Conservation (phyloP, 2,329 filamentous ascomycete species). For the Alternaria triticina region DNA sequence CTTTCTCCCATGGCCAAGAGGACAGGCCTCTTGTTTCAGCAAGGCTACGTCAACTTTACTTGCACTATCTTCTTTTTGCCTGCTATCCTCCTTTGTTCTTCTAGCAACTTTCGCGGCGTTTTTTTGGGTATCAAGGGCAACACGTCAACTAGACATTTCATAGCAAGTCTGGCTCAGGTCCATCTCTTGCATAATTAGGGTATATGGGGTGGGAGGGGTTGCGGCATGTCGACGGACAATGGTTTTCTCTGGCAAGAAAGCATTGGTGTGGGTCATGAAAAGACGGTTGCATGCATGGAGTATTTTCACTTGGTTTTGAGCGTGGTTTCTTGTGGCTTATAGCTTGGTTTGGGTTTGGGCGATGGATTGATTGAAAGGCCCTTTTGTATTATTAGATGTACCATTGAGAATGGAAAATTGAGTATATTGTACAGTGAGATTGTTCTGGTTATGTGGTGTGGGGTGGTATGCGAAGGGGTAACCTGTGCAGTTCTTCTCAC, state of each 20-base stretch:
- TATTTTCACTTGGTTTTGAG: background rate
- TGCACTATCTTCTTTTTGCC: background rate
- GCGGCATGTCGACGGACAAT: background rate
- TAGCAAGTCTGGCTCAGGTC: background rate
- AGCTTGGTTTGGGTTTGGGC: background rate
- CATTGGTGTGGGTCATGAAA: background rate
- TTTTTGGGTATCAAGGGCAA: background rate
- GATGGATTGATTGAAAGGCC: background rate
- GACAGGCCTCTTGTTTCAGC: background rate
- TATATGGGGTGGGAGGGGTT: background rate
- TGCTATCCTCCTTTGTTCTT: background rate
- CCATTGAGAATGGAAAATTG: background rate
- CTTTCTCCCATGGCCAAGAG: background rate
- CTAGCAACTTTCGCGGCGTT: background rate
- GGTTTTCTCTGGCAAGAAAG: background rate
- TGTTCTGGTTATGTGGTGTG: background rate
- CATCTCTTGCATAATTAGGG: background rate
- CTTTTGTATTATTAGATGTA: constrained; percentile 2
- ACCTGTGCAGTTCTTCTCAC: background rate
- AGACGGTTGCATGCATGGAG: background rate
- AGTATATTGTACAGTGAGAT: background rate
- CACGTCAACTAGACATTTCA: background rate
- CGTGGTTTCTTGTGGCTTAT: background rate
- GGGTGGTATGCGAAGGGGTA: background rate
- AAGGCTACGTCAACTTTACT: background rate